Conservation (phyloP, 139 green algal species). For the Desmodesmus armatus region DNA sequence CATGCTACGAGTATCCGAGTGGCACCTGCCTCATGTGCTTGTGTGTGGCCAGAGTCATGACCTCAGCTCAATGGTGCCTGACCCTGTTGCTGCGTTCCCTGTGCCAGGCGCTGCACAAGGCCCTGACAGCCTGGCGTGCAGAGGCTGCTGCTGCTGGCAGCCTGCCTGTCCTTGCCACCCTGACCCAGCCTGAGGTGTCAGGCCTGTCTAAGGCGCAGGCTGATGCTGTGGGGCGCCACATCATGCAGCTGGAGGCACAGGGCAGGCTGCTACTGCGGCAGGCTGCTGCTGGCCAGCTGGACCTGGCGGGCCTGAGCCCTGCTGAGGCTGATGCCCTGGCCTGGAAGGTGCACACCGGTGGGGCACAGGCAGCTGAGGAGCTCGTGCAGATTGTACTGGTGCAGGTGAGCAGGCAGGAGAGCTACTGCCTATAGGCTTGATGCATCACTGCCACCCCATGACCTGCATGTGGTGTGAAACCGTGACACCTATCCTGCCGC, state of each 20-base stretch:
- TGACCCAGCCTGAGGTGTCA: constrained; percentile 29
- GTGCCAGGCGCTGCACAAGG: not conserved
- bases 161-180: constrained; percentile 18
- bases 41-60: too few species aligned
- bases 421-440: too few species aligned
- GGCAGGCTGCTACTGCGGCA: constrained; percentile 32
- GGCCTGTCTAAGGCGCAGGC: not conserved
- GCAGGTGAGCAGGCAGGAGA: constrained; percentile 32
- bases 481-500: not conserved
- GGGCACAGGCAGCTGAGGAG: constrained; percentile 1
- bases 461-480: not conserved
- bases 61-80: too few species aligned
- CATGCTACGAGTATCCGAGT: too few species aligned
- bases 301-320: not conserved
- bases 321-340: constrained; percentile 29
- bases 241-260: constrained; percentile 38
- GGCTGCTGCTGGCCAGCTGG: not conserved
- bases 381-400: not conserved
- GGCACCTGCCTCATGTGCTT: too few species aligned
- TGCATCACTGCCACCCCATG: too few species aligned
- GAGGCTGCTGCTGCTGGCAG: constrained; percentile 12
- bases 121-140: constrained; percentile 38
- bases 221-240: not conserved
- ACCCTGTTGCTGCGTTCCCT: too few species aligned
- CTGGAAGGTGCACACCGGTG: constrained; percentile 33